phyloP scores from a whole-genome alignment of 495 filamentous ascomycete species.

The Staphylotrichum longicolle region DNA sequence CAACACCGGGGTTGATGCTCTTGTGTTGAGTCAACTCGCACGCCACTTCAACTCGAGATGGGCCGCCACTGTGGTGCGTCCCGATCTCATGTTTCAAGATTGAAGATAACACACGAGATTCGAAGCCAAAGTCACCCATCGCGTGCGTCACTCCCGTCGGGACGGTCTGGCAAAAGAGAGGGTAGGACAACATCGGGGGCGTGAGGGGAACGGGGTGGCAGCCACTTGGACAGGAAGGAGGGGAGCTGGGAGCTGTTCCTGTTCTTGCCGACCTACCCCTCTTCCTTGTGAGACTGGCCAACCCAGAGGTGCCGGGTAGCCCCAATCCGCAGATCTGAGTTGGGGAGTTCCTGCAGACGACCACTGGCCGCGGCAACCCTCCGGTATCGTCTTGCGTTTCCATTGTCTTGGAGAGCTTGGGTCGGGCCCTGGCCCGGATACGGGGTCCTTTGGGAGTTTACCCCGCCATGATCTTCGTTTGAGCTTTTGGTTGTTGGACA shows the following conservation, averaged over 20 bases:
- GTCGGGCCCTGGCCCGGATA: too few species aligned
- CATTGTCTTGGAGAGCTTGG: too few species aligned
- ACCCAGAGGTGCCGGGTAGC: constrained; percentile 7
- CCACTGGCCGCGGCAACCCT: neutral
- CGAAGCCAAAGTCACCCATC: neutral
- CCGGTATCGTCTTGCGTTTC: neutral
- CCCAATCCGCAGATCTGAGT: constrained; percentile 5
- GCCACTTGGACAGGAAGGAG: neutral
- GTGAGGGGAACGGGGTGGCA: constrained; percentile 6
- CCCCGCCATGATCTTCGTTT: too few species aligned
- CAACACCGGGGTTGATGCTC: neutral
- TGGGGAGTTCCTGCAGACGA: constrained; percentile 10
- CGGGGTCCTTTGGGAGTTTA: too few species aligned
- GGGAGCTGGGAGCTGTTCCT: constrained; percentile 13
- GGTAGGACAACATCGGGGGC: constrained; percentile 9
- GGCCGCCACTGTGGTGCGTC: too few species aligned
- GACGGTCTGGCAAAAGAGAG: neutral
- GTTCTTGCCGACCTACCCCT: constrained; percentile 21
- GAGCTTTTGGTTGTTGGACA: too few species aligned
- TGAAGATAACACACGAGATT: too few species aligned
- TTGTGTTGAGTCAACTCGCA: neutral
- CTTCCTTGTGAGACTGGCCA: constrained; percentile 3
- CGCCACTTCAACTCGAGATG: too few species aligned
- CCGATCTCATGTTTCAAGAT: too few species aligned
- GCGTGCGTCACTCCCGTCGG: neutral